A percentile compares a stretch with the other conserved stretches of the same genome.
These are phyloP conservation scores for Thuidium tamariscinum DNA, from an alignment of 225 moss, liverwort and hornwort genomes.

Conservation along the genomic window DNA sequence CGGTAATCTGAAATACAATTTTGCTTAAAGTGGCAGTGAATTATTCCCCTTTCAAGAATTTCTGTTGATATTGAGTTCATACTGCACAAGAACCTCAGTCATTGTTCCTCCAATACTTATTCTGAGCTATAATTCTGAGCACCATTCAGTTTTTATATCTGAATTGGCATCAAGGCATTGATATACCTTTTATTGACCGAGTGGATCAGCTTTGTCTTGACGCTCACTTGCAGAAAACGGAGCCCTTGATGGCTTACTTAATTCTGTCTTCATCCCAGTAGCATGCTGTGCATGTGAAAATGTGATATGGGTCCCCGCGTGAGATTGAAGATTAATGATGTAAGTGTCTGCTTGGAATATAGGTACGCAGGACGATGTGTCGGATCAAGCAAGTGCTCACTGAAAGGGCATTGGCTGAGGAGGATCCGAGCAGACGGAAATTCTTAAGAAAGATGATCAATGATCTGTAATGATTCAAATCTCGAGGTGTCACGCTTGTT, in stretches of 20 bases:
- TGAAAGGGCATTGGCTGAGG: conserved; percentile 54
- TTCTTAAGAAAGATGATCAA: conserved; percentile 59
- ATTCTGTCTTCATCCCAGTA: not conserved
- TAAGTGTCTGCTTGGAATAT: not conserved
- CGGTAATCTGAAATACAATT: not conserved
- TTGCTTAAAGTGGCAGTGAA: not conserved
- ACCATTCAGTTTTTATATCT: not conserved
- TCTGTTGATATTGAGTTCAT: not conserved
- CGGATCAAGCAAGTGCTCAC: conserved; percentile 82
- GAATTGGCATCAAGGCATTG: not conserved
- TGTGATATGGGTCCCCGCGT: not conserved
- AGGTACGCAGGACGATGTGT: conserved; percentile 86
- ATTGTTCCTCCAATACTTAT: not conserved
- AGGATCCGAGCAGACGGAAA: conserved; percentile 34
- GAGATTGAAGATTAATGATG: not conserved
- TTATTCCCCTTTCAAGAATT: not conserved
- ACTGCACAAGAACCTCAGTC: not conserved
- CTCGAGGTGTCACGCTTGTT: not conserved
- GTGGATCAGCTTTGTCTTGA: not conserved
- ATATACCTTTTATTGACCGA: not conserved
- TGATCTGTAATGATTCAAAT: conserved; percentile 18
- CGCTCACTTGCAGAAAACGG: not conserved
- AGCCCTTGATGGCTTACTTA: not conserved
- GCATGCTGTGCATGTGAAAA: not conserved
- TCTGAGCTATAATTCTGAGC: not conserved